Base-by-base conservation (phyloP, 306 rosid genomes). In the Vigna angularis region DNA sequence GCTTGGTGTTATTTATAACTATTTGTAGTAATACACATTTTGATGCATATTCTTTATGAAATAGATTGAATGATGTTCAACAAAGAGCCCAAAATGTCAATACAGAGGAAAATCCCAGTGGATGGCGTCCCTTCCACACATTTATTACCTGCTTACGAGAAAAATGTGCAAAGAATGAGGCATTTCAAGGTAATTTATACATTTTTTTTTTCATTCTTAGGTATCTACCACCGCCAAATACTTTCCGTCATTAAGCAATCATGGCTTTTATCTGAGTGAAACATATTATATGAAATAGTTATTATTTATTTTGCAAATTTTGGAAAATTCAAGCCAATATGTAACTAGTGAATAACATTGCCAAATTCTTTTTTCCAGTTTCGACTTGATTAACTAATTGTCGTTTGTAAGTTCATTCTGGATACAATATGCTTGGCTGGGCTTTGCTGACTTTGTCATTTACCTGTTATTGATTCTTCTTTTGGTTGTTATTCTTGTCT, bases 31-130 rank as follows among this genome's bases (percentile, higher is more conserved):
- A 62, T 78, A 63, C 72, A 65, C 52, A 69, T 66, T 66, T 63
- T 76, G 61, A 89, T 72, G 7, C 52, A 57, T 50, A 47, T 78
- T 34, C 20, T 83, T 59, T 86, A 55, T 67, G 72, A 79, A 40
- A 61, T 66, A 94, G 98, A 58, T 73, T 89, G 85, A 86, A 87
- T 81, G 92, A 86, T 86, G 93, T 91, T 56, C 89, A 95, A 86
- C 86, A 78, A 51, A 87, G 96, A 72, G 82, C 93, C 9, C 93
- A 77, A 73, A 83, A 88, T 85, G 87, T 95, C 55, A 87, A 92
- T 74, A 87, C 89, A 36, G 98, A 95, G 34, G 96, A 90, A 88
- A 87, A 95, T 80, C 98, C 98, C 57, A 95, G 98, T 88, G 98
- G 98, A 51, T 92, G 98, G 98, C 97, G 97, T 75, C 96, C 97